These are phyloP conservation scores for Penicillium sp. DNA, from an alignment of 2,329 filamentous ascomycete genomes.

Conservation along the genomic window DNA sequence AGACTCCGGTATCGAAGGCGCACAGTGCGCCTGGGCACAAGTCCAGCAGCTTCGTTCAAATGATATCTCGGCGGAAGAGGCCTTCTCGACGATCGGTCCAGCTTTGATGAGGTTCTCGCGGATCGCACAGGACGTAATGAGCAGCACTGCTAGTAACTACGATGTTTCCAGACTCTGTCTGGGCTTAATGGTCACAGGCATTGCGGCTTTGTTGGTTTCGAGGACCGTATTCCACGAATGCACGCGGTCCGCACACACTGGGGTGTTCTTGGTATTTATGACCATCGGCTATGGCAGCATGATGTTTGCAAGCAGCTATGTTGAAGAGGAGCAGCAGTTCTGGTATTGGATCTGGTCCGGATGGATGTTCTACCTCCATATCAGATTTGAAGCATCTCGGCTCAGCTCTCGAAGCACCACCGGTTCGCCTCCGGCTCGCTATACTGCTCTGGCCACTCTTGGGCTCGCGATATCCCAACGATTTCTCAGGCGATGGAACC, in stretches of 20 bases:
- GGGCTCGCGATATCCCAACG: constrained; percentile 62
- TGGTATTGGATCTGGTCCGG: constrained; percentile 82
- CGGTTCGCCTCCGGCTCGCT: constrained; percentile 1
- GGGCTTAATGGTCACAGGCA: constrained; percentile 36
- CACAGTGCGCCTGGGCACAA: constrained; percentile 69
- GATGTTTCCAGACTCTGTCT: constrained; percentile 56
- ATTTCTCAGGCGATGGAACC: constrained; percentile 80
- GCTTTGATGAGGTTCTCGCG: constrained; percentile 59
- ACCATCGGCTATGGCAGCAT: constrained; percentile 70
- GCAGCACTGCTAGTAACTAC: constrained; percentile 89
- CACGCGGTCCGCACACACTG: constrained; percentile 27
- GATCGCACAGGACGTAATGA: constrained; percentile 75
- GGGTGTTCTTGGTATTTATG: constrained; percentile 48
- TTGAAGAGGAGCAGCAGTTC: constrained; percentile 97
- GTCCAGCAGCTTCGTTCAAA: constrained; percentile 25
- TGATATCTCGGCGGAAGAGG: constrained; percentile 3
- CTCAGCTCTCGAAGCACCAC: not conserved
- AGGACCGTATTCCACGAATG: constrained; percentile 29
- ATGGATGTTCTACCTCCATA: constrained; percentile 50
- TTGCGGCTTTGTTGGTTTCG: constrained; percentile 45
- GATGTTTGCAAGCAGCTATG: constrained; percentile 98
- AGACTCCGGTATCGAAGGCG: constrained; percentile 48
- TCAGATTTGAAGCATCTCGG: constrained; percentile 26
- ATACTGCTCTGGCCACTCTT: constrained; percentile 29
- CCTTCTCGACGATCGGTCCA: constrained; percentile 22